Conservation (phyloP, 2,329 filamentous ascomycete species). For the Paecilomyces niveus region DNA sequence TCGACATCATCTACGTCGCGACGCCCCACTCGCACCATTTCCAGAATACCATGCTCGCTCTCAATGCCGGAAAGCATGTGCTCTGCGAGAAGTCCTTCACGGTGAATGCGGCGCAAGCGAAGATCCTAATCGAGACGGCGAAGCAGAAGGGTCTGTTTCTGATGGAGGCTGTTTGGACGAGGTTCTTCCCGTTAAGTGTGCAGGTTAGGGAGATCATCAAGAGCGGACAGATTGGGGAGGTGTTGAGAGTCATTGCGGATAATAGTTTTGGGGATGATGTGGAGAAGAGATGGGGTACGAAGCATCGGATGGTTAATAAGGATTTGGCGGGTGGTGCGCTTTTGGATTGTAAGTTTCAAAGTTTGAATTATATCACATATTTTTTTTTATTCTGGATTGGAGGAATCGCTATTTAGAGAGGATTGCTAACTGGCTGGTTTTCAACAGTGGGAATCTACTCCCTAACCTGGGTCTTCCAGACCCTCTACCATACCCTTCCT, state of each 20-base stretch:
- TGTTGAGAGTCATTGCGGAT: conserved; percentile 52
- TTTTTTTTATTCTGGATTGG: background rate
- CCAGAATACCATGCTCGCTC: conserved; percentile 78
- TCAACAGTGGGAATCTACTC: conserved; percentile 69
- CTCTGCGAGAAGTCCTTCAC: conserved; percentile 89
- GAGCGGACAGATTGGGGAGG: conserved; percentile 54
- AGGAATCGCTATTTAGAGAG: background rate
- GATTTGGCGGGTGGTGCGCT: conserved; percentile 77
- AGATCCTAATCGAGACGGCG: conserved; percentile 64
- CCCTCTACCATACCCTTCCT: conserved; percentile 72
- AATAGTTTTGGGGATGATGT: conserved; percentile 57
- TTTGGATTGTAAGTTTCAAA: conserved; percentile 52
- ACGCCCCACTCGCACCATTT: conserved; percentile 92
- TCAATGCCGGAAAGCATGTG: conserved; percentile 79
- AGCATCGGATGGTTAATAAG: conserved; percentile 73
- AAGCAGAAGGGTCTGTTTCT: conserved; percentile 66
- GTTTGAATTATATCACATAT: background rate
- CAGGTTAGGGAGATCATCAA: conserved; percentile 51
- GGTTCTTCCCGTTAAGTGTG: conserved; percentile 78
- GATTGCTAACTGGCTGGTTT: background rate
- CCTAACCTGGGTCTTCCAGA: conserved; percentile 85
- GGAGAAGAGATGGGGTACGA: conserved; percentile 52
- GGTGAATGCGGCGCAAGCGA: conserved; percentile 70
- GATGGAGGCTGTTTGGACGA: conserved; percentile 86
- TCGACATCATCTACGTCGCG: conserved; percentile 83